Evolutionary conservation across 768 basidiomycete species (phyloP), one percentile per base, ranked within the genome.

Genomic region (Cystofilobasidium macerans): DNA sequence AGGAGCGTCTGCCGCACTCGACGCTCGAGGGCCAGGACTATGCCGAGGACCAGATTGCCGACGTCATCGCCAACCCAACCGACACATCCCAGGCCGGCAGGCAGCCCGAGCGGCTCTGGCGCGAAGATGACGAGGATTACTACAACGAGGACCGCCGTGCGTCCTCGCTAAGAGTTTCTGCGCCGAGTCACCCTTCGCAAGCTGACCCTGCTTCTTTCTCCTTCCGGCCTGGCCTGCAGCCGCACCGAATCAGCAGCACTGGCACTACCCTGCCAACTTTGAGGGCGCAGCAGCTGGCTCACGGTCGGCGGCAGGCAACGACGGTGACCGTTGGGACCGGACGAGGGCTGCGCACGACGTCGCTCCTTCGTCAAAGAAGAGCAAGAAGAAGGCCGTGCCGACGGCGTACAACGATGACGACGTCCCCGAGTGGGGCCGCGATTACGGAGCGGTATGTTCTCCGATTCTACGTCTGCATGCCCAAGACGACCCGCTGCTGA

Each of bases 251-350:
- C 75, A 76, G 67, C 57, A 68, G 22, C 70, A 75, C 48, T 75
- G 75, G 73, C 75, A 76, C 64, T 77, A 76, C 63, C 76, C 76
- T 32, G 74, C 74, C 65, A 77, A 77, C 70, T 76, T 76, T 61
- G 75, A 75, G 58, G 76, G 76, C 38, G 68, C 74, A 13, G 16
- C 16, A 13, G 8, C 38, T 40, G 38, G 38, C 8, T 40, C 38
- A 16, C 38, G 38, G 9, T 16, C 38, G 38, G 16, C 8, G 38
- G 9, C 38, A 5, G 73, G 70, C 26, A 57, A 38, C 33, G 72
- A 66, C 12, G 58, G 69, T 42, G 57, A 67, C 20, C 36, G 66
- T 22, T 69, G 70, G 58, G 62, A 68, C n/a, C 62, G 42, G 26
- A 43, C 30, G 45, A 59, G 67, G 62, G 54, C 61, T n/a, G 45